Evolutionary conservation across 164 flowering plant genomes (phyloP).

Genomic region (Nymphaea thermarum): DNA sequence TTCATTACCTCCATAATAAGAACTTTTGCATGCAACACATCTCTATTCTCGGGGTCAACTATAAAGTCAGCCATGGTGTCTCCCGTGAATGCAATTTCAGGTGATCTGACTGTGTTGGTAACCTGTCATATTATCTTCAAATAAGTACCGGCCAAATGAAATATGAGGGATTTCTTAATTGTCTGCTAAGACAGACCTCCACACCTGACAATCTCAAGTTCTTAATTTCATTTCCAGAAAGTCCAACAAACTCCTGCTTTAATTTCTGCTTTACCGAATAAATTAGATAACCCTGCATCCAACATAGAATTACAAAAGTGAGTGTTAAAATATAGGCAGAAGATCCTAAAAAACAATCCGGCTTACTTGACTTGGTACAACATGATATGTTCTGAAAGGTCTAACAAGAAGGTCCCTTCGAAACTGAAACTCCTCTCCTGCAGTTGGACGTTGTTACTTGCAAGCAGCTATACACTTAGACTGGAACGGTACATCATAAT

Average conservation of each 20-base stretch:
- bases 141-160: too few relatives aligned
- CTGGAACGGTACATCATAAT: too few relatives aligned
- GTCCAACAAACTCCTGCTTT: conserved; percentile 74
- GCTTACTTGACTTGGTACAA: conserved; percentile 73
- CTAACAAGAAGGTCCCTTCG: conserved; percentile 72
- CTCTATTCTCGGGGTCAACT: conserved; percentile 37
- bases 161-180: background rate
- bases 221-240: conserved; percentile 63
- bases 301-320: background rate
- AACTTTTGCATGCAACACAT: conserved; percentile 61
- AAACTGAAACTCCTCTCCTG: conserved; percentile 70
- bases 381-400: conserved; percentile 81
- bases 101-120: conserved; percentile 49
- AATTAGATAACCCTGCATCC: conserved; percentile 68
- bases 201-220: conserved; percentile 69
- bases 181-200: conserved; percentile 53
- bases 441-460: conserved; percentile 2
- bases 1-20: conserved; percentile 76
- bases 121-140: conserved; percentile 36
- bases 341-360: background rate
- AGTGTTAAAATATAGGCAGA: background rate
- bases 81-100: conserved; percentile 96
- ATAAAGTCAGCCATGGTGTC: conserved; percentile 90
- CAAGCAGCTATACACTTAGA: too few relatives aligned
- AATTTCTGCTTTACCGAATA: conserved; percentile 67